These are phyloP conservation scores for Miscanthus sacchariflorus DNA, from an alignment of 202 grass and related monocot genomes.

Conservation along the genomic window DNA sequence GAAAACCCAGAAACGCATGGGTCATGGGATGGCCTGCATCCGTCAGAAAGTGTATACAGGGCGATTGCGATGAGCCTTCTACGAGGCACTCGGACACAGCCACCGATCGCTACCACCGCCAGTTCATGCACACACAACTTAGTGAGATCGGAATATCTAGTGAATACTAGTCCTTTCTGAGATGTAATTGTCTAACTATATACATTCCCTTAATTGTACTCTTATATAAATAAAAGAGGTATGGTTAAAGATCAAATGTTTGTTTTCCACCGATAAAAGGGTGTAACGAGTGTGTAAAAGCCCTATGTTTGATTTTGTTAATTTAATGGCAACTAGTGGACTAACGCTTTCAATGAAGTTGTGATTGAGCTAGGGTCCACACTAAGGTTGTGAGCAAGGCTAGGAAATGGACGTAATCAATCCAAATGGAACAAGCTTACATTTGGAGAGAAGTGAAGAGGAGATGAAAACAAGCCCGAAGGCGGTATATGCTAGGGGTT, in stretches of 20 bases:
- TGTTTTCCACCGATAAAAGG: not conserved
- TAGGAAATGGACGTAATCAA: no score
- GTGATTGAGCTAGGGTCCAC: no score
- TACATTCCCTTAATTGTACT: not conserved
- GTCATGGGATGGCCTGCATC: conserved; percentile 70
- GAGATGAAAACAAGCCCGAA: no score
- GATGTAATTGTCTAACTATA: not conserved
- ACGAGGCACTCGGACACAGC: conserved; percentile 37
- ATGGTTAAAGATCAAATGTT: not conserved
- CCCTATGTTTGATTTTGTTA: no score
- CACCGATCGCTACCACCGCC: conserved; percentile 27
- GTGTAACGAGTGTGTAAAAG: no score
- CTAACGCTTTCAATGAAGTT: no score
- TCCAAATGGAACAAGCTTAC: no score
- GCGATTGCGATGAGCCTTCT: conserved; percentile 53
- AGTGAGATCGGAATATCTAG: not conserved
- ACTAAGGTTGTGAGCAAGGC: no score
- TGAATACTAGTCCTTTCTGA: conserved; percentile 3
- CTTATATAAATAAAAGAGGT: not conserved
- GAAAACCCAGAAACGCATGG: conserved; percentile 41
- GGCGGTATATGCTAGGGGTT: no score
- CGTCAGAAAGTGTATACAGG: conserved; percentile 52
- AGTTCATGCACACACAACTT: conserved; percentile 21
- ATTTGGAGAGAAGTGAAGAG: no score
- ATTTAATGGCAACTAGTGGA: no score